Evolutionary conservation across 2,329 filamentous ascomycete genomes (phyloP), one percentile per base, ranked within the genome.

Genomic region (Phaeosphaeriaceae sp.): DNA sequence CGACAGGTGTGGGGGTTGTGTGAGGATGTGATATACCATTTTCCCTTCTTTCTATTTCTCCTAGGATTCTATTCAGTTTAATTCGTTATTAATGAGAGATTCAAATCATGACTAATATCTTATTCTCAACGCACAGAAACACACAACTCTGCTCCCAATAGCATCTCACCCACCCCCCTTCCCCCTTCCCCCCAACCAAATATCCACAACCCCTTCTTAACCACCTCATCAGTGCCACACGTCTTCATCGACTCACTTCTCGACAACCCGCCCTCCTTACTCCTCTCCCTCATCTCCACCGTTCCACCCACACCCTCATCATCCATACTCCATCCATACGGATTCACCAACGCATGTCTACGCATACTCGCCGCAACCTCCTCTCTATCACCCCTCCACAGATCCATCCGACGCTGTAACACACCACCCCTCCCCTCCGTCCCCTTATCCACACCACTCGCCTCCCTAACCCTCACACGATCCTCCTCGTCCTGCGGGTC

Each of bases 401-500:
- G n/a, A n/a, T n/a, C n/a, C n/a, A n/a, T n/a, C 36, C n/a, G 6
- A 3, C 32, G 21, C 26, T 23, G 9, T 23, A 8, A n/a, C 42
- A 29, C 36, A 2, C 34, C 3, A 8, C 12, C n/a, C 12, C 32
- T 37, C 18, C 28, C n/a, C 23, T 30, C 21, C 28, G 6, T 32
- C 44, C 13, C 3, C 29, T 32, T 32, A 6, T 20, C 18, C 28
- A 0, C 16, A 28, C 16, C 15, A 28, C 21, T 9, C n/a, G 16
- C 23, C 23, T 6, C 18, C 28, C 35, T 38, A 15, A 16, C 26
- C 16, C 12, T 33, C 28, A 21, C n/a, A 7, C 5, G 36, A 34
- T 43, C 39, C 36, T 41, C 49, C 3, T 7, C 32, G 7, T 38
- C 49, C 16, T 29, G 20, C 5, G 39, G 38, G 26, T 52, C 42